Evolutionary conservation across 768 basidiomycete genomes (phyloP), one percentile per base, ranked within the genome.

Genomic region (Suillus ampliporus): DNA sequence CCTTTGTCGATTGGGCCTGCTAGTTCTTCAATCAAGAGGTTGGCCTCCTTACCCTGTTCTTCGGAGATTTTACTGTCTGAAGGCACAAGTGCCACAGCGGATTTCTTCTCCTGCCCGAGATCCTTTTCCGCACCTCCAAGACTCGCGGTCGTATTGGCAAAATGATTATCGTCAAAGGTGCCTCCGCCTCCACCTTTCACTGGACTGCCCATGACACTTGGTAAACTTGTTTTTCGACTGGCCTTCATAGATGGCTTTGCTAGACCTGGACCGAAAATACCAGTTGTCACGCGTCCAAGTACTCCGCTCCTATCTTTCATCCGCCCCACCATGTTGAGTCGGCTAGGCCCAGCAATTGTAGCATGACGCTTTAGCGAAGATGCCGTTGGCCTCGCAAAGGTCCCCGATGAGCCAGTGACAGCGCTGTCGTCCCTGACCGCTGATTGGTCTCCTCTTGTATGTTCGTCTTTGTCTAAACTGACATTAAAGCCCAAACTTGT

Each of bases 401-500:
- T 63, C 11, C 43, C n/a, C 17, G 41, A 63, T 14, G 57, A 38
- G 19, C 50, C n/a, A 14, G 60, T 64, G 14, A 72, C 37, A 7
- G 64, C 67, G 21, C 60, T 5, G 19, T 75, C 75, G 17, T 72
- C 72, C 48, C 62, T 72, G 21, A 71, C 64, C 23, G 67, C 68
- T 2, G 37, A 34, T 46, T 69, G 62, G 23, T 61, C 63, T 40
- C 38, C 26, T 40, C 40, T 26, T 56, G 37, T 28, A 9, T 19
- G 54, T 43, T 62, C 46, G 4, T 43, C 37, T 28, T 72, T 72
- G n/a, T 65, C 67, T 37, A 60, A 67, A 5, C 13, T 13, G 2
- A 58, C 23, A 19, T 65, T 71, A 71, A 91, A 90, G 37, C 89
- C 91, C 78, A 91, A 74, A 61, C 86, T 90, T 3, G 89, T 89